Evolutionary conservation across 2,329 filamentous ascomycete genomes (phyloP), one percentile per base, ranked within the genome.

Genomic region (Colletotrichum tofieldiae): DNA sequence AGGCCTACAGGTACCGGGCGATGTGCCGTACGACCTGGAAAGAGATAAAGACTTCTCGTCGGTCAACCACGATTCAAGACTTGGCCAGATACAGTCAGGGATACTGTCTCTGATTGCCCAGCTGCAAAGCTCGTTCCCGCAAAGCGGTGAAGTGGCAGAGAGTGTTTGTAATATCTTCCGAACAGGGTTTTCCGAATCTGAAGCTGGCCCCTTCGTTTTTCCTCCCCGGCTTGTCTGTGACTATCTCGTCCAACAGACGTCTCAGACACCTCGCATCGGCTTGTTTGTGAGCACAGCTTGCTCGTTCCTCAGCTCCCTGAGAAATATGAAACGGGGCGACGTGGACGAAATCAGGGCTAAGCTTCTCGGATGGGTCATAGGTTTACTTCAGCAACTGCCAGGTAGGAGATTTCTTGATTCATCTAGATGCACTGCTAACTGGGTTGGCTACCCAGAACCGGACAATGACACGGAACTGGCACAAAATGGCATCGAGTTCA

Each of bases 171-270:
- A 86, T 69, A 89, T 95, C 59, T 86, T 96, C 61, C 90, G 91
- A 51, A 89, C 91, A 26, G 94, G 94, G 0, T 95, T 95, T 77
- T 91, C 91, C 1, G 94, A 97, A 80, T 88, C 86, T 0, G 88
- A 91, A 35, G 89, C 92, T 3, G 94, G 94, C 0, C 93, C 93
- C 0, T 96, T 96, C 76, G 93, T 95, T 11, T 90, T 97, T 72
- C 88, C 92, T 3, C 86, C 92, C 0, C 83, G 87, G 0, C 86
- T 90, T 74, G 89, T 93, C n/a, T 89, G 91, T 14, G 86, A 90
- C 52, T 93, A 93, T 78, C 86, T 96, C 58, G 85, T 88, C 4
- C 88, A 87, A 63, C 88, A 91, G 29, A 85, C 82, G 1, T 82
- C 88, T 47, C 83, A 88, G n/a, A 93, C 89, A 12, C 91, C 92